Percentiles rank a stretch among this genome's conserved stretches.
phyloP scores from a whole-genome alignment of 2,329 filamentous ascomycete genomes.

The Colletotrichum incanum region DNA sequence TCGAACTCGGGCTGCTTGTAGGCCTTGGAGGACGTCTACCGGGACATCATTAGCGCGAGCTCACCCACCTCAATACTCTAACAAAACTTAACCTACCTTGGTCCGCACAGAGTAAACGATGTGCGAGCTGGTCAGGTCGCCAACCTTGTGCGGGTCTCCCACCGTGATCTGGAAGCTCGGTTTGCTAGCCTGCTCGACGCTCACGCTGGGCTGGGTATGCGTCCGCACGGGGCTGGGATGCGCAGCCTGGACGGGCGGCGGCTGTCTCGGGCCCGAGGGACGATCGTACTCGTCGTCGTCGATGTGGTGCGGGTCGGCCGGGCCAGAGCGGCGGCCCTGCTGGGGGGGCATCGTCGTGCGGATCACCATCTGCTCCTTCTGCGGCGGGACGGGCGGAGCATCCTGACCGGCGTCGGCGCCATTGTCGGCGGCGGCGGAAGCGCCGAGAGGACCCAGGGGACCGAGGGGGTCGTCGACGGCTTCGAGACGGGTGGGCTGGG shows the following conservation, averaged over 20 bases:
- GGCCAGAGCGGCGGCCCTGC: slow-evolving; percentile 61
- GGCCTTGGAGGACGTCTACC: slow-evolving; percentile 92
- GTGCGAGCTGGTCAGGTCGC: slow-evolving; percentile 95
- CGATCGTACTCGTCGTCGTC: slow-evolving; percentile 74
- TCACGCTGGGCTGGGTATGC: slow-evolving; percentile 82
- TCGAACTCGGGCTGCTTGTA: slow-evolving; percentile 94
- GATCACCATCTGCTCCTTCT: slow-evolving; percentile 76
- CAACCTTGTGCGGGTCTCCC: slow-evolving; percentile 97
- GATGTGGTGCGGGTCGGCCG: slow-evolving; percentile 74
- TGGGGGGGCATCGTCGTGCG: slow-evolving; percentile 69
- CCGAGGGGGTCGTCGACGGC: slow-evolving; percentile 84
- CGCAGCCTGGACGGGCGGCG: slow-evolving; percentile 75
- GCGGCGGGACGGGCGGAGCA: slow-evolving; percentile 78
- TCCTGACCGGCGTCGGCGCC: slow-evolving; percentile 64
- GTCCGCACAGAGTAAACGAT: slow-evolving; percentile 98
- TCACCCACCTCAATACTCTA: background rate
- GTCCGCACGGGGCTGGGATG: slow-evolving; percentile 66
- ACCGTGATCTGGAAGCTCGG: slow-evolving; percentile 92
- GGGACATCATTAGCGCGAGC: slow-evolving; percentile 41
- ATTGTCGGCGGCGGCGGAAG: slow-evolving; percentile 54
- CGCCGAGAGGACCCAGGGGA: slow-evolving; percentile 79
- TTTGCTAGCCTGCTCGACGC: slow-evolving; percentile 93
- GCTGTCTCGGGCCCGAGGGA: slow-evolving; percentile 72
- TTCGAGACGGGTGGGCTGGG: slow-evolving; percentile 84
- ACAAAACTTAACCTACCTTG: slow-evolving; percentile 70